Conservation (phyloP, 1,284 basidiomycete species). For the Ceratobasidium sp. region DNA sequence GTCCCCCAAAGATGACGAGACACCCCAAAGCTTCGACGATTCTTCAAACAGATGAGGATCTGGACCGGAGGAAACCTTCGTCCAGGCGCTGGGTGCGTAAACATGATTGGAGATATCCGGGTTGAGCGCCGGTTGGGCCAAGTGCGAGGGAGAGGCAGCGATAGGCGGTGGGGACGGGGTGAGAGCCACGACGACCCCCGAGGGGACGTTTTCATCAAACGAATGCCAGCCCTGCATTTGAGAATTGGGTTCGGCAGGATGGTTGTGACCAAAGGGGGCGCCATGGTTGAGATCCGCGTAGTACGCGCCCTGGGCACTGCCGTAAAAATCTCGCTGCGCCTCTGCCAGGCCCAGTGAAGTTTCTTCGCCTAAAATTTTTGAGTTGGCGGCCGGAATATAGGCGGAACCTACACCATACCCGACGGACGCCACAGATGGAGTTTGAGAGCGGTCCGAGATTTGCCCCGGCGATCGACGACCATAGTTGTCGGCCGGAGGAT, state of each 20-base stretch:
- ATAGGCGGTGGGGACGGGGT: background rate
- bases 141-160: background rate
- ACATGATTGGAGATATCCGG: background rate
- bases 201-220: conserved; percentile 10
- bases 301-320: background rate
- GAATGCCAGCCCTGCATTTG: conserved; percentile 23
- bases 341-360: background rate
- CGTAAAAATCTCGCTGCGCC: conserved; percentile 3
- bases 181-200: conserved; percentile 12
- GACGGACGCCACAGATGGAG: conserved; percentile 7
- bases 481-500: conserved; percentile 18
- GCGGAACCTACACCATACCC: conserved; percentile 5
- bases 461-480: conserved; percentile 18
- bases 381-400: conserved; percentile 1
- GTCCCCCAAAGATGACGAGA: conserved; percentile 4
- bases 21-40: conserved; percentile 23
- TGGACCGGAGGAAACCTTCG: background rate
- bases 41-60: conserved; percentile 21
- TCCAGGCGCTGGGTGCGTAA: conserved; percentile 24
- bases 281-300: background rate
- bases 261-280: background rate
- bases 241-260: background rate
- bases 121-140: background rate
- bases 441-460: conserved; percentile 29
- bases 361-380: background rate